Evolutionary conservation across 2,329 filamentous ascomycete genomes (phyloP), one percentile per base, ranked within the genome.

Genomic region (Rasamsonia emersonii): DNA sequence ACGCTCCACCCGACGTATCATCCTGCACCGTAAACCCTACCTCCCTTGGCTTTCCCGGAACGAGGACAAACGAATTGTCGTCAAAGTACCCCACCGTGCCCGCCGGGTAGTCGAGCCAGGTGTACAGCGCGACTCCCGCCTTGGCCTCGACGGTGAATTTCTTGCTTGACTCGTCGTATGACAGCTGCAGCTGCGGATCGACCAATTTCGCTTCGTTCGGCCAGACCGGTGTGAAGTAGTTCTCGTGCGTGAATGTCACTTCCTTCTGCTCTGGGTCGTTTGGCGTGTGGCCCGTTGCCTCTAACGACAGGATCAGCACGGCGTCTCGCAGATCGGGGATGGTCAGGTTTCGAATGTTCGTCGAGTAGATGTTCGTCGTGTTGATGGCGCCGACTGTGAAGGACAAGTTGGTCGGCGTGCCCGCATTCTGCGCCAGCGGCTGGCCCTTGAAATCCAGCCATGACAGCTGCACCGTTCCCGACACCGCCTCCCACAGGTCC

Each of bases 391-490:
- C 69, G 8, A 75, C 58, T 0, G 46, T 52, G 39, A 74, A 68
- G 0, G 52, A 27, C 3, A 54, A 36, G 0, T 47, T 53, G 3
- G 40, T 32, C 0, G 57, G 47, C 0, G 50, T 59, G n/a, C 51
- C 54, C 14, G 61, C 46, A 26, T 64, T 55, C 3, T 42, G 31
- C 1, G 39, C 16, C n/a, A 73, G 55, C 3, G 48, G 41, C 0
- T 58, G 61, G 3, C 69, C 73, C 2, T 51, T 50, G 51, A 70
- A 68, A 35, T 67, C 60, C 23, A 68, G 59, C 73, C 73, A 78
- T 3, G 55, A 58, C 18, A 75, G 43, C 3, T 52, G 62, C 3
- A 68, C 67, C 0, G 42, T 63, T 0, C 72, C 73, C 4, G 37
- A 47, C 0, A 62, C 62, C 2, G 61, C 39, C 2, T 61, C 51